phyloP scores from a whole-genome alignment of 2,329 filamentous ascomycete species.

The Alternaria dauci region DNA sequence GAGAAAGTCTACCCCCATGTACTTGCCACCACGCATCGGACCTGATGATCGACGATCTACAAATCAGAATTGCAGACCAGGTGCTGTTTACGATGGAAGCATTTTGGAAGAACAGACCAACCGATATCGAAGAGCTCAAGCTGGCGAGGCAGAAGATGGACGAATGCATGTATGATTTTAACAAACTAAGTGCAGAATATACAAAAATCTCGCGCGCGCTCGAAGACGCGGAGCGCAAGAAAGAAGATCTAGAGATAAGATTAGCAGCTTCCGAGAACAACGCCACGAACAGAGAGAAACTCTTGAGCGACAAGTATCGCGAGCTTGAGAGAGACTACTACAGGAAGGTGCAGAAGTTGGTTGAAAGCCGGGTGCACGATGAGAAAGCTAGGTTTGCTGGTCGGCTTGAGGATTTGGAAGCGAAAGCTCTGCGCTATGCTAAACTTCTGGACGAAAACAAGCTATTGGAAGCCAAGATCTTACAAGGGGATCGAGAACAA shows the following conservation, averaged over 20 bases:
- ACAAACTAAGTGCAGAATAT: not conserved
- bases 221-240: not conserved
- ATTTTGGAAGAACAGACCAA: not conserved
- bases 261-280: not conserved
- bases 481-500: not conserved
- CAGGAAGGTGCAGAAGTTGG: not conserved
- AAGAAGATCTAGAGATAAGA: not conserved
- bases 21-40: too few relatives aligned
- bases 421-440: not conserved
- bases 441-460: not conserved
- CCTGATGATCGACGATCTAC: not conserved
- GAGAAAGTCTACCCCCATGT: not conserved
- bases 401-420: not conserved
- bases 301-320: not conserved
- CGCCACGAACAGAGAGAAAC: not conserved
- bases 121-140: not conserved
- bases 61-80: not conserved
- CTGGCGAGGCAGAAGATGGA: too few relatives aligned
- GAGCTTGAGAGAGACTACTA: not conserved
- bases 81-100: not conserved
- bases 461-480: not conserved
- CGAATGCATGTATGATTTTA: not conserved
- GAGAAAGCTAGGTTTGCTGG: slow-evolving; percentile 2
- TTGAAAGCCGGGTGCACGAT: not conserved
- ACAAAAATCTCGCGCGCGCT: not conserved